Evolutionary conservation across 164 flowering plant species (phyloP), one percentile per base, ranked within the genome.

Genomic region (Vitis riparia): DNA sequence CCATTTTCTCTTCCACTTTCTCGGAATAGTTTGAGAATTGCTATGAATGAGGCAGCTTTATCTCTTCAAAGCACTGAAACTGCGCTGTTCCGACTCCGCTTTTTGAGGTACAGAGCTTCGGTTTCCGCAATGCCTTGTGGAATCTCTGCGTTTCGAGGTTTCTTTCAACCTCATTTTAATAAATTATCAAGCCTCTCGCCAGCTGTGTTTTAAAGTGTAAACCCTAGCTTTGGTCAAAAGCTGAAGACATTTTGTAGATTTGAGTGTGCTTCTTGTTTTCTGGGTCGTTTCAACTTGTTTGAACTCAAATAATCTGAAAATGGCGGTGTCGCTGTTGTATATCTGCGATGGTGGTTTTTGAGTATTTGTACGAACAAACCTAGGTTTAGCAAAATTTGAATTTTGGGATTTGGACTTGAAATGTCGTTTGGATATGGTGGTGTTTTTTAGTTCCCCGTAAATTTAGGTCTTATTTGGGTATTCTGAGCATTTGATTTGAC

Each of bases 91-190:
- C 51, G 19, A 71, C 66, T 65, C 74, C 27, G 47, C 49, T 47
- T 68, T 68, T 66, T 63, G 63, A 63, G 68, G 49, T 60, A 17
- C 55, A 66, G 23, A 70, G 69, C 69, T 65, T 74, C 69, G 69
- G 55, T 71, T 68, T 71, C 60, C 71, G 66, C 80, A 76, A 79
- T 81, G 83, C 78, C 69, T 75, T 71, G 63, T 50, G 77, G 83
- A 84, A 81, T 84, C 78, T 79, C 62, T 55, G 67, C 16, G 66
- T 60, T 72, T 73, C 78, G 78, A 68, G 79, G 78, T 67, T 75
- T 67, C 44, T 51, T 57, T 59, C 11, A 65, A 62, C 63, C 59
- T 27, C 73, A 57, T 62, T 72, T 68, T 50, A 17, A 11, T 11
- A 37, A 23, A 50, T 14, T 17, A 14, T 51, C 55, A 8, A 14